Base-by-base conservation (phyloP, 139 green algal species). In the Tetradesmus lagerheimii region DNA sequence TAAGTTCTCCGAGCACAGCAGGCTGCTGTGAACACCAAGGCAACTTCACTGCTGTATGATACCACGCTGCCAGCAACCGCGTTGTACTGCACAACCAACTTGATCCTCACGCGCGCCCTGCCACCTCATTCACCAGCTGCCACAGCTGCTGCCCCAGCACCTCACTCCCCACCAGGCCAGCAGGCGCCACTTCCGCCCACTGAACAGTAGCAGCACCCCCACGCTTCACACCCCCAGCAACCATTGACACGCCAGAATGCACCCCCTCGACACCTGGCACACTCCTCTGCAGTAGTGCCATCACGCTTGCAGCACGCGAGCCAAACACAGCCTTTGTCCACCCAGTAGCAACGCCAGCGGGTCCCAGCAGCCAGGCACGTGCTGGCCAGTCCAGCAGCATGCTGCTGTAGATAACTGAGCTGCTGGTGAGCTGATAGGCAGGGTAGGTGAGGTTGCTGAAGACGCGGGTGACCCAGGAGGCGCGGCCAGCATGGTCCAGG, bases 351-450 rank as follows among this genome's bases (percentile, higher is more conserved):
- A 45, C 15, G 29, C 82, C 82, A 39, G 82, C 82, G 39, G 82
- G 53, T 2, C 23, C 35, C 6, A 87, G 34, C 16, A 87, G 57
- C 82, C 82, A 87, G 4, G 82, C 57, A 20, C 57, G 31, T 14
- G 41, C 57, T 5, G 82, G 82, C 53, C 57, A 78, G 82, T 87
- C 82, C 57, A 87, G 64, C 82, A 87, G 45, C 82, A 62, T 37
- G 14, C 23, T 20, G 20, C 6, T 35, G 31, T 20, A 53, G 18
- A 87, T 43, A 27, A 87, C 31, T 4, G 12, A 34, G n/a, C 20
- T 45, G 27, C 38, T 41, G 1, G 82, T 39, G 11, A 78, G 35
- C 16, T 78, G 53, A 23, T 78, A 87, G 18, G 35, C 35, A 3
- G 82, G 82, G 27, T 35, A 57, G 37, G 82, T 53, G 20, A 78